Base-by-base conservation (phyloP, 1,139 yeast genomes). In the Kurtzmaniella quercitrusa region DNA sequence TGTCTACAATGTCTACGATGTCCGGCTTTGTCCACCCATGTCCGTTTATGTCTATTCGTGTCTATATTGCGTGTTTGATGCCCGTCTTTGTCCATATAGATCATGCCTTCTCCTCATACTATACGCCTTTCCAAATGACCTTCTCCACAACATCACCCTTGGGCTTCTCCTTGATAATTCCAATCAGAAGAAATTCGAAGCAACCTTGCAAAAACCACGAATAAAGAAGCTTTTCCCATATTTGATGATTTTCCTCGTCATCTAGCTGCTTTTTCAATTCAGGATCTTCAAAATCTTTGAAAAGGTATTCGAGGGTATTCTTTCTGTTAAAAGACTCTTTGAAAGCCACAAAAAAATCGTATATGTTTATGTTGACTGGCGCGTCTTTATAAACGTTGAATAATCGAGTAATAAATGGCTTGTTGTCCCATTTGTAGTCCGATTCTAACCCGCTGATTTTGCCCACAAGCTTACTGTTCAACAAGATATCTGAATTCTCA, bases 311-410 rank as follows among this genome's bases (percentile, higher is more conserved):
- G 40, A 72, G 48, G 1, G 81, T 57, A 15, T 63, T 60, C 0
- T 58, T 55, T 43, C 67, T 68, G 17, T 74, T 71, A 21, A 87
- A 55, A 0, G 81, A 66, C 46, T 74, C 79, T 54, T 75, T 79
- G 65, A 88, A 90, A 1, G 91, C 90, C 40, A 71, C 65, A 57
- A 76, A 90, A 55, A 85, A 86, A 55, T 90, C 97, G 61, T 75
- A 85, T 41, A 88, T 76, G 57, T 89, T 90, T 50, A 89, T 75
- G 21, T 74, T 68, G 2, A 82, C 72, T 23, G 89, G 87, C 0
- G 96, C 93, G 56, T 90, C 97, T 48, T 93, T 78, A 59, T 85
- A 85, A 17, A 89, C 71, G 40, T 79, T 75, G 62, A 81, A 90
- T 44, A 89, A 60, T 39, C 76, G 77, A 33, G 80, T 70, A 11